These are phyloP conservation scores for Colletotrichum gigasporum DNA, from an alignment of 2,329 filamentous ascomycete genomes.

Conservation along the genomic window DNA sequence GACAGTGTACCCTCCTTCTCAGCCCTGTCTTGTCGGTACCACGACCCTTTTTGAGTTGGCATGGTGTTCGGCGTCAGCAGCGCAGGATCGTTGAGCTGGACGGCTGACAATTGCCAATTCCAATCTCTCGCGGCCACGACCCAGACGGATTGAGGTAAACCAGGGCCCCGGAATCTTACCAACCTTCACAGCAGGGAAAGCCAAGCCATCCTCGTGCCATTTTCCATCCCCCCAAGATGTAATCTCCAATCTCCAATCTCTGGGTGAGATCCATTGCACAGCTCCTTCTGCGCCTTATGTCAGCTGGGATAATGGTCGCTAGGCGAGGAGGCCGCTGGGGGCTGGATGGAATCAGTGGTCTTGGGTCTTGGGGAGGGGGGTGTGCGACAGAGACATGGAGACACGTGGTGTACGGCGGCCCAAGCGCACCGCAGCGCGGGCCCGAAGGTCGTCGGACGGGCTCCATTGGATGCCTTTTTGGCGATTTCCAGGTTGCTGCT, in stretches of 20 bases:
- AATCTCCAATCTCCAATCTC: constrained; percentile 22
- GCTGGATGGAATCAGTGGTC: background rate
- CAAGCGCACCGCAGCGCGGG: constrained; percentile 1
- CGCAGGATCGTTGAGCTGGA: constrained; percentile 12
- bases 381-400: background rate
- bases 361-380: background rate
- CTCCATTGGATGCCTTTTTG: background rate
- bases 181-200: background rate
- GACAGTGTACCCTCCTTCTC: background rate
- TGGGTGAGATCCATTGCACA: constrained; percentile 12
- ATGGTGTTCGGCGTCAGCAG: constrained; percentile 6
- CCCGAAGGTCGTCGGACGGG: constrained; percentile 7
- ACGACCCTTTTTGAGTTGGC: background rate
- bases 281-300: constrained; percentile 21
- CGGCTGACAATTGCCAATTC: constrained; percentile 4
- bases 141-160: background rate
- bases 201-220: constrained; percentile 19
- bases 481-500: background rate
- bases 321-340: background rate
- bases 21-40: background rate
- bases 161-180: constrained; percentile 5
- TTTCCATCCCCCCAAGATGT: background rate
- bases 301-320: constrained; percentile 17
- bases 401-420: constrained; percentile 16
- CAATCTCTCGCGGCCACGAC: background rate